Percentiles rank a stretch among this genome's conserved stretches.
Evolutionary conservation across 2,329 filamentous ascomycete genomes (phyloP).

Genomic region (Trichoderma sp.): DNA sequence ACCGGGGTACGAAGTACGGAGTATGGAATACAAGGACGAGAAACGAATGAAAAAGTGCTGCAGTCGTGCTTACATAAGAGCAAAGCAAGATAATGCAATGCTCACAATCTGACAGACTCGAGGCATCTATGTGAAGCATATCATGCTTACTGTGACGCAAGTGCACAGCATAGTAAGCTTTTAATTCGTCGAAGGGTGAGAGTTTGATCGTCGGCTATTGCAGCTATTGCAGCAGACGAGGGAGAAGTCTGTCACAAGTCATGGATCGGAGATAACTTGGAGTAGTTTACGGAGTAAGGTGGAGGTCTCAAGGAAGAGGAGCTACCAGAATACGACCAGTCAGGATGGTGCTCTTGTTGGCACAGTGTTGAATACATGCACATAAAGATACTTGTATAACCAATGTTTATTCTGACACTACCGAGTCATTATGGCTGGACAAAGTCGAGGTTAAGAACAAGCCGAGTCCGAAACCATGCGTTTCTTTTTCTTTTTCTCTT

Average conservation of each 20-base stretch:
- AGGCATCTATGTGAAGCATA: not conserved
- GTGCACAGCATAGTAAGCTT: not conserved
- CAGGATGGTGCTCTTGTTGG: not conserved
- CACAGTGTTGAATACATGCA: no score
- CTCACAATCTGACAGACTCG: not conserved
- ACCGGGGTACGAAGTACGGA: not conserved
- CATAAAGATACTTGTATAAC: no score
- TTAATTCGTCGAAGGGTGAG: not conserved
- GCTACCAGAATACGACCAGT: not conserved
- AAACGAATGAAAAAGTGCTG: not conserved
- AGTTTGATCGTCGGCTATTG: not conserved
- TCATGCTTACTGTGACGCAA: not conserved
- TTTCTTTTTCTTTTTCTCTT: no score
- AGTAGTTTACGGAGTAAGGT: not conserved
- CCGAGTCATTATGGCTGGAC: not conserved
- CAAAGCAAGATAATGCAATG: not conserved
- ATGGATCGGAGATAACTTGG: not conserved
- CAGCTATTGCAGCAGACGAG: no score
- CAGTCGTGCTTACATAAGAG: not conserved
- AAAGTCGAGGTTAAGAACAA: not conserved
- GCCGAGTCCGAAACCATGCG: not conserved
- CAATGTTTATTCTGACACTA: not conserved
- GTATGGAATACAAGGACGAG: not conserved
- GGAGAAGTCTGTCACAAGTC: not conserved
- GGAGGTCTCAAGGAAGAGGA: not conserved